phyloP scores from a whole-genome alignment of 2,329 filamentous ascomycete species.

The Atkinsonella hypoxylon region DNA sequence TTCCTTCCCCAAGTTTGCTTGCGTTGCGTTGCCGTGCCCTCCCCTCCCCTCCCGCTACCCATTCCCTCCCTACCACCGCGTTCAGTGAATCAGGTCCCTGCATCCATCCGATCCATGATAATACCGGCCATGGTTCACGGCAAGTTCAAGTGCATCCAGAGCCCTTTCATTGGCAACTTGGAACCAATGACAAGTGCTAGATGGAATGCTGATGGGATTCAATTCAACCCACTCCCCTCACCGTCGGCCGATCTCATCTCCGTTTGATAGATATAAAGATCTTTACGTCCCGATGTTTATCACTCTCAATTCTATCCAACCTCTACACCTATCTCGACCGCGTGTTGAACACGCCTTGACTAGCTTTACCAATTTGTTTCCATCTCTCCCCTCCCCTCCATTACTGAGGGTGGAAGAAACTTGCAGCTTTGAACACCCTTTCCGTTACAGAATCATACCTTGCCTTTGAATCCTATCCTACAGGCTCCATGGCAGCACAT shows the following conservation, averaged over 20 bases:
- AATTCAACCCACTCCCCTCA: background rate
- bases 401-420: background rate
- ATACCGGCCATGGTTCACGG: background rate
- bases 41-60: background rate
- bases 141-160: background rate
- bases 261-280: background rate
- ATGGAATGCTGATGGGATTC: background rate
- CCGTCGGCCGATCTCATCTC: too few species aligned
- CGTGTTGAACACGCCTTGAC: background rate
- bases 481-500: background rate
- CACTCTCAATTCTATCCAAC: too few species aligned
- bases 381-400: background rate
- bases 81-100: background rate
- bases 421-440: background rate
- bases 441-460: background rate
- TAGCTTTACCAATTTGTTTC: background rate
- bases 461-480: background rate
- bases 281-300: background rate
- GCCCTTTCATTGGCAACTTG: background rate
- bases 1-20: too few species aligned
- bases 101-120: background rate
- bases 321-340: background rate
- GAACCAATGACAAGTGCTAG: background rate
- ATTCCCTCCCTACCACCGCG: background rate
- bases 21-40: too few species aligned